Conservation (phyloP, 331 rosid genomes). For the Rosa hybrid region DNA sequence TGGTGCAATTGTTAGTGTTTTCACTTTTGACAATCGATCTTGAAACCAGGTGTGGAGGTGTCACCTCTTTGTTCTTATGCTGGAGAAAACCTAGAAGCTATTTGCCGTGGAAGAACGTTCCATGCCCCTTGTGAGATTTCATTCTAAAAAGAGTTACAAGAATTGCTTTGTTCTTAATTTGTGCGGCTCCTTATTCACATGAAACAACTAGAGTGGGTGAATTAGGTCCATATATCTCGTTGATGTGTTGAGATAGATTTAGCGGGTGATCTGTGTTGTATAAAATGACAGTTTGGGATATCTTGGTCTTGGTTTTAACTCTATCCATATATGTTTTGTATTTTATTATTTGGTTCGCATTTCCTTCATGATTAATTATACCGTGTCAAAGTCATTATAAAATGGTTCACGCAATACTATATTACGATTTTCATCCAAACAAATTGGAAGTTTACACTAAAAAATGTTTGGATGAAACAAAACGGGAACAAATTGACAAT, state of each 20-base stretch:
- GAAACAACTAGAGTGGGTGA: conserved; percentile 24
- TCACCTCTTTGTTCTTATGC: conserved; percentile 91
- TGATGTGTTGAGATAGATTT: conserved; percentile 5
- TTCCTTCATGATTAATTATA: not conserved
- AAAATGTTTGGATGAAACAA: not conserved
- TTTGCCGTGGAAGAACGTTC: conserved; percentile 97
- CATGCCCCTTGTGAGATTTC: conserved; percentile 99
- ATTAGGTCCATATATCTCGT: conserved; percentile 5
- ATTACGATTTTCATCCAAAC: not conserved
- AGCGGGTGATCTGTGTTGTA: conserved; percentile 16
- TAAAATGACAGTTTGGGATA: conserved; percentile 4
- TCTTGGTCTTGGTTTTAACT: not conserved
- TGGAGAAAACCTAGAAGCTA: conserved; percentile 92
- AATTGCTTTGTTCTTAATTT: not conserved
- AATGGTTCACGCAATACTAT: not conserved
- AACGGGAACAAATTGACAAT: not conserved
- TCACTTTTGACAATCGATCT: conserved; percentile 2
- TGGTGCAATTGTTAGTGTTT: not conserved
- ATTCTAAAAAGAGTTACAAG: conserved; percentile 44
- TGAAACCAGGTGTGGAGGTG: conserved; percentile 81
- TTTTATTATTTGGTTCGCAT: not conserved
- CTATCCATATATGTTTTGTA: not conserved
- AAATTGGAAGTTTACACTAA: not conserved
- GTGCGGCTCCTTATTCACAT: conserved; percentile 42
- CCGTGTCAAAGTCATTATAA: not conserved